Conservation (phyloP, 768 basidiomycete species). For the Rhizopogon vesiculosus region DNA sequence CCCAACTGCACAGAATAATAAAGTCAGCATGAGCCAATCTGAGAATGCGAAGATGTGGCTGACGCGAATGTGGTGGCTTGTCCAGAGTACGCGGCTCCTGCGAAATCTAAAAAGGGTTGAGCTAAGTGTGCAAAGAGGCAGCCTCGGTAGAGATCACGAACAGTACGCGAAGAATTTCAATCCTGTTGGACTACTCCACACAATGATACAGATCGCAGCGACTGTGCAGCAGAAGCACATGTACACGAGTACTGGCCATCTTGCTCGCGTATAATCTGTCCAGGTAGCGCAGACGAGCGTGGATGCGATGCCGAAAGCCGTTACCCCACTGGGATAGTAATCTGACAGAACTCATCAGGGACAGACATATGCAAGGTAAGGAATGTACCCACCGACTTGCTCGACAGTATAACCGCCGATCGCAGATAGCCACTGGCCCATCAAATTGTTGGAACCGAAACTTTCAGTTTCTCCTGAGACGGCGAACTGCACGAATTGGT, state of each 20-base stretch:
- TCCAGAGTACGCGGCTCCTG: conserved; percentile 67
- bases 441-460: conserved; percentile 66
- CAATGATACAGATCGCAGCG: conserved; percentile 53
- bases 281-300: conserved; percentile 58
- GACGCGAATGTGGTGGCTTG: conserved; percentile 76
- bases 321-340: conserved; percentile 60
- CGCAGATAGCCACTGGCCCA: conserved; percentile 68
- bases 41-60: conserved; percentile 14
- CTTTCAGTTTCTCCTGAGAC: conserved; percentile 65
- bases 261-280: conserved; percentile 53
- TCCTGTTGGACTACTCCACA: conserved; percentile 53
- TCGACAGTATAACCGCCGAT: conserved; percentile 59
- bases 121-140: neutral
- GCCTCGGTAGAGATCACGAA: conserved; percentile 22
- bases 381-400: conserved; percentile 42
- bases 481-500: conserved; percentile 42
- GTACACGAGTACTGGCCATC: conserved; percentile 64
- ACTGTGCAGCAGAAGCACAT: conserved; percentile 53
- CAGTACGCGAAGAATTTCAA: conserved; percentile 79
- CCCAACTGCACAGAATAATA: conserved; percentile 45
- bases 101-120: conserved; percentile 35
- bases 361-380: neutral
- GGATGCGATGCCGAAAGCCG: conserved; percentile 60
- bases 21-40: neutral
- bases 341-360: conserved; percentile 26